Conservation (phyloP, 345 rosid genomes). For the Moricandia arvensis region DNA sequence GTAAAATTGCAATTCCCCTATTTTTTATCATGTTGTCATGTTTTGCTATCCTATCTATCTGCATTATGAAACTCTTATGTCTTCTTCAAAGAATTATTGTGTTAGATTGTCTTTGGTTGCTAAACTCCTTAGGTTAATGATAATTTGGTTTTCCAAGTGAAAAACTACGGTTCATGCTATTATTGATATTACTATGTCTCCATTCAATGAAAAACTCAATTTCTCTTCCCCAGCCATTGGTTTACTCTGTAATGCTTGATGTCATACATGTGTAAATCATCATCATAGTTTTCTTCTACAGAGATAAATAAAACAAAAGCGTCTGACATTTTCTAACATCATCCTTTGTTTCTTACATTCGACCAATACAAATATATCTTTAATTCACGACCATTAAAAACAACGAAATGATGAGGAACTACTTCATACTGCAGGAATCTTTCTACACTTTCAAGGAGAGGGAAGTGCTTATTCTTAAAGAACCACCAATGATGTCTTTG, state of each 20-base stretch:
- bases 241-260: neutral
- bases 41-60: too few relatives aligned
- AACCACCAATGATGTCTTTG: neutral
- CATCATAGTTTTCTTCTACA: neutral
- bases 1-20: too few relatives aligned
- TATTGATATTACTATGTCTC: too few relatives aligned
- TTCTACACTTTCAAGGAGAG: neutral
- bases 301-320: neutral
- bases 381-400: neutral
- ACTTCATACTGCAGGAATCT: neutral
- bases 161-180: too few relatives aligned
- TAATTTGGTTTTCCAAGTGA: too few relatives aligned
- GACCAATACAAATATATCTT: neutral
- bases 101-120: too few relatives aligned
- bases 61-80: too few relatives aligned
- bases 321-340: neutral
- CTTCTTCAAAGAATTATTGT: too few relatives aligned
- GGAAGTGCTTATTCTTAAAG: too few relatives aligned
- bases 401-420: neutral
- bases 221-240: neutral
- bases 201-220: neutral
- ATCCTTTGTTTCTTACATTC: neutral
- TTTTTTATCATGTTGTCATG: too few relatives aligned
- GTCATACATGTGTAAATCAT: neutral
- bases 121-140: too few relatives aligned